Base-by-base conservation (phyloP, 1,284 basidiomycete species). In the Hypsizygus ulmarius region DNA sequence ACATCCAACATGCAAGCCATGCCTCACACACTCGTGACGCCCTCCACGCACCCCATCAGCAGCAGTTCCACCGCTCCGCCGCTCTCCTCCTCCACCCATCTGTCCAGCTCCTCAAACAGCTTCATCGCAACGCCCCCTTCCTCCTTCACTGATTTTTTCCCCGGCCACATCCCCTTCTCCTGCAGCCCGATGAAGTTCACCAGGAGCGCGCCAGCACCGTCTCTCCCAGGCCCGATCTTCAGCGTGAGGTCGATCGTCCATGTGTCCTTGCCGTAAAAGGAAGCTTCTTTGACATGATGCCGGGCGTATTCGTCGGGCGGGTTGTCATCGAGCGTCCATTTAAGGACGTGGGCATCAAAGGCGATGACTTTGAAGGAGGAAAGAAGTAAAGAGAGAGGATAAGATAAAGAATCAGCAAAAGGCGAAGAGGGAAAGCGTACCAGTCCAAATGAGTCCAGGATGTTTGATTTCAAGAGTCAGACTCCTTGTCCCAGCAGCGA, bases 211-310 rank as follows among this genome's bases (percentile, higher is more conserved):
- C 57, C 62, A 30, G 58, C 59, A 11, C 50, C 55, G 18, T 58
- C 57, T 9, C 27, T 12, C 15, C 61, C 57, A 11, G 56, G 43
- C 19, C 59, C 30, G 39, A 87, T 66, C 58, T 83, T 79, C 45
- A 93, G 68, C 29, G 83, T 78, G 50, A 95, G 72, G 54, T 88
- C 78, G 45, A 95, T 68, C 0, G 75, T 71, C 83, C 89, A 95
- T 0, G 71, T 71, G 51, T 90, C 78, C 27, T 79, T 77, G 1
- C 87, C 87, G 58, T 90, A 87, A 64, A 89, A 90, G 3, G 90
- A 91, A 0, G 81, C 90, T 64, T 93, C 90, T 65, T 96, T 97
- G 68, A 98, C 81, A 60, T 94, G 90, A 64, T 98, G 96, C 5
- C 93, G 77, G n/a, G 79, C 79, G 57, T 79, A 74, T 51, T 84